phyloP scores from a whole-genome alignment of 2,329 filamentous ascomycete species.

The Ceratocystis diversiconidia region DNA sequence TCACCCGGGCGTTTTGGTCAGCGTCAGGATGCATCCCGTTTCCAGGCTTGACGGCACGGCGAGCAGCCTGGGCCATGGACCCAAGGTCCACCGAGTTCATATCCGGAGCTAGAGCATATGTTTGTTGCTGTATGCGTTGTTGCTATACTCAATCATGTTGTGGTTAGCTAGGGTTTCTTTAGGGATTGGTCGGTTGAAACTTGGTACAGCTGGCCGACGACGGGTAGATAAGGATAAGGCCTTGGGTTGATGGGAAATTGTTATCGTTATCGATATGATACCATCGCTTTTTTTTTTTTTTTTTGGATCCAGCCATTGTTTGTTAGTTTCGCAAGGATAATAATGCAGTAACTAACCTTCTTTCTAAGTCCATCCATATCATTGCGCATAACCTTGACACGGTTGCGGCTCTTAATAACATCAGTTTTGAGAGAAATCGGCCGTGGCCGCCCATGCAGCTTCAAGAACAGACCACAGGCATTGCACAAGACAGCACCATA shows the following conservation, averaged over 20 bases:
- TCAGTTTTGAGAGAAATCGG: slow-evolving; percentile 97
- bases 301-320: slow-evolving; percentile 1
- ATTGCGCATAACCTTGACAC: slow-evolving; percentile 74
- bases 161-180: not conserved
- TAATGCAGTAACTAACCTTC: slow-evolving; percentile 43
- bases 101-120: slow-evolving; percentile 14
- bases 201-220: not conserved
- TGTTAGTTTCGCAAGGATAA: not conserved
- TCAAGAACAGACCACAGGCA: slow-evolving; percentile 92
- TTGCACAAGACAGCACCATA: slow-evolving; percentile 93
- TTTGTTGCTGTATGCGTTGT: slow-evolving; percentile 17
- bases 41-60: slow-evolving; percentile 13
- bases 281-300: not conserved
- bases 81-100: slow-evolving; percentile 16
- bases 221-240: slow-evolving; percentile 6
- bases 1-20: slow-evolving; percentile 9
- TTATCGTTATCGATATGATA: slow-evolving; percentile 15
- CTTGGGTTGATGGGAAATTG: not conserved
- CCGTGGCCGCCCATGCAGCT: slow-evolving; percentile 82
- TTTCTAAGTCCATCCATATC: slow-evolving; percentile 45
- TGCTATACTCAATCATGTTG: slow-evolving; percentile 6
- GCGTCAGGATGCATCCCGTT: slow-evolving; percentile 8
- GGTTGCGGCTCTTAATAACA: slow-evolving; percentile 98
- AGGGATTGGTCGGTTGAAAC: not conserved
- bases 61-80: slow-evolving; percentile 15